Conservation (phyloP, 306 rosid genomes). For the Dalbergia cultrata region DNA sequence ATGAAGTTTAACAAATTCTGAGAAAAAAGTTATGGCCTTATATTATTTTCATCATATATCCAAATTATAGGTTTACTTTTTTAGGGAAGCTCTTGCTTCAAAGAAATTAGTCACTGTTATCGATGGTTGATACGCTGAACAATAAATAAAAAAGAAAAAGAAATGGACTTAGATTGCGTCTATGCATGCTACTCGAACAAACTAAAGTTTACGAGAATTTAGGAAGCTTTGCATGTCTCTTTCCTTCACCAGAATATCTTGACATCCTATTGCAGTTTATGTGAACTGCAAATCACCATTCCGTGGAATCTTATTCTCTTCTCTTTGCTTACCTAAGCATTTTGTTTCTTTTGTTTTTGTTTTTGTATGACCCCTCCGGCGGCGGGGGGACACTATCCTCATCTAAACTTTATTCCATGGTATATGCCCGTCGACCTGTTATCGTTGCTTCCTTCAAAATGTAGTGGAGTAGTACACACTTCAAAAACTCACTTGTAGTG, state of each 20-base stretch:
- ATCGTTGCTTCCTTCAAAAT: neutral
- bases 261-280: neutral
- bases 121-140: no score
- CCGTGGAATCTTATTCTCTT: neutral
- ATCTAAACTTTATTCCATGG: neutral
- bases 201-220: neutral
- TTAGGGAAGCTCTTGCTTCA: no score
- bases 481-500: neutral
- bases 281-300: neutral
- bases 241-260: neutral
- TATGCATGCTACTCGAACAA: neutral
- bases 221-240: slow-evolving; percentile 10
- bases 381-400: no score
- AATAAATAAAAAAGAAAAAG: neutral
- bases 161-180: neutral
- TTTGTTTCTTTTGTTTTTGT: neutral
- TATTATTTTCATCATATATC: no score
- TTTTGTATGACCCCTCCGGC: no score
- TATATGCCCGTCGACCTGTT: neutral
- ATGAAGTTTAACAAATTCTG: no score
- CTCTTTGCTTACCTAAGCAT: neutral
- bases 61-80: no score
- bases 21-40: no score
- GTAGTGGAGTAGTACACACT: neutral
- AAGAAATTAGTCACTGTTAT: no score